Evolutionary conservation across 805 yeast species (phyloP).

Genomic region (Pichia membranifaciens): DNA sequence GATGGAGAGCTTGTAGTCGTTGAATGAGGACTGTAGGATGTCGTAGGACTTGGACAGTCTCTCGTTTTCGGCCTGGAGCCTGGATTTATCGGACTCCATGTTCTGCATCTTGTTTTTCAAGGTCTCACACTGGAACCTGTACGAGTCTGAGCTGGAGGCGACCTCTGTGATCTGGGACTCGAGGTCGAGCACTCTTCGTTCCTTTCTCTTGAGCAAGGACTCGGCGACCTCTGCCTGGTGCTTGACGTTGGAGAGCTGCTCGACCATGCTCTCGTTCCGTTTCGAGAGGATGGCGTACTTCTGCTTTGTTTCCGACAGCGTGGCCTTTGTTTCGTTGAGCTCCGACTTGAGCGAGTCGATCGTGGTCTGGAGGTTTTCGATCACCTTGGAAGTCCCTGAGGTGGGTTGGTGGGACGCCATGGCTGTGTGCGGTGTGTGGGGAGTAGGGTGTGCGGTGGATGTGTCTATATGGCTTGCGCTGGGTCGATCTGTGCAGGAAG

Average conservation of each 20-base stretch:
- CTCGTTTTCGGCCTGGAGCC: conserved; percentile 46
- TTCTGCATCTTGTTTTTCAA: conserved; percentile 44
- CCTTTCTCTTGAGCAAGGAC: conserved; percentile 63
- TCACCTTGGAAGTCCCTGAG: conserved; percentile 28
- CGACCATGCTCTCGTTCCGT: conserved; percentile 51
- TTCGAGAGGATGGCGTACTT: conserved; percentile 40
- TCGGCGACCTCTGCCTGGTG: conserved; percentile 74
- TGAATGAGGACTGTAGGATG: conserved; percentile 45
- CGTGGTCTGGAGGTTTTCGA: conserved; percentile 27
- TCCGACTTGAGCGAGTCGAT: conserved; percentile 25
- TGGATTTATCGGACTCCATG: conserved; percentile 40
- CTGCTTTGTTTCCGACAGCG: conserved; percentile 45
- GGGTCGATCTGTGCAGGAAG: too few species aligned
- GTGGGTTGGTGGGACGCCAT: conserved; percentile 4
- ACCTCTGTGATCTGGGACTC: conserved; percentile 52
- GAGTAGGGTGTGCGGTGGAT: too few species aligned
- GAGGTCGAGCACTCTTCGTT: conserved; percentile 59
- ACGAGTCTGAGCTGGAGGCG: conserved; percentile 41
- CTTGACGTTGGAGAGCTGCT: conserved; percentile 62
- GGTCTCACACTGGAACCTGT: conserved; percentile 44
- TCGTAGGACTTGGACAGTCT: conserved; percentile 55
- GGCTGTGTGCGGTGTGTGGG: too few species aligned
- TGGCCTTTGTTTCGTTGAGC: conserved; percentile 21
- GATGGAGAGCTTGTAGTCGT: conserved; percentile 44
- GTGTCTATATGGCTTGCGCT: too few species aligned